These are phyloP conservation scores for Phytophthora palmivora DNA, from an alignment of 352 stramenopile genomes.

Conservation along the genomic window DNA sequence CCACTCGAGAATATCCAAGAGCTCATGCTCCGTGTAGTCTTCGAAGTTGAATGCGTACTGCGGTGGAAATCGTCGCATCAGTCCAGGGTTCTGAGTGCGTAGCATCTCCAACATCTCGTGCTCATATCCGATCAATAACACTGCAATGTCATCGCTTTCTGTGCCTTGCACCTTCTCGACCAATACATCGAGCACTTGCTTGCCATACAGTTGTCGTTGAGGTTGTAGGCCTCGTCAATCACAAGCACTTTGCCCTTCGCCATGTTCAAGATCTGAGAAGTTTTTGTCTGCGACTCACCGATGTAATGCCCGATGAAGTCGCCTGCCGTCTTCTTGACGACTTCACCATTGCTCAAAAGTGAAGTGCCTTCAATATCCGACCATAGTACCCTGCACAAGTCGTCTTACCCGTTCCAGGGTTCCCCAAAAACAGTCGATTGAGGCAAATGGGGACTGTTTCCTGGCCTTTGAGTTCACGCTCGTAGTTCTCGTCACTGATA, in stretches of 20 bases:
- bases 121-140: slow-evolving; percentile 93
- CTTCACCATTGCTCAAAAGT: slow-evolving; percentile 92
- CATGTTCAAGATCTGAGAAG: slow-evolving; percentile 78
- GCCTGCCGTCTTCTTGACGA: slow-evolving; percentile 87
- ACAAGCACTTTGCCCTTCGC: slow-evolving; percentile 92
- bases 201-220: slow-evolving; percentile 78
- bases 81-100: slow-evolving; percentile 86
- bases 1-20: slow-evolving; percentile 77
- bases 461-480: slow-evolving; percentile 75
- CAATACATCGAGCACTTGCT: slow-evolving; percentile 87
- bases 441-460: slow-evolving; percentile 63
- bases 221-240: slow-evolving; percentile 94
- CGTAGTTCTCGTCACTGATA: slow-evolving; percentile 86
- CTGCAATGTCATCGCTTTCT: slow-evolving; percentile 90
- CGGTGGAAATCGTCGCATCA: slow-evolving; percentile 86
- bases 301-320: slow-evolving; percentile 88
- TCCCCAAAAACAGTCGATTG: slow-evolving; percentile 92
- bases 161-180: slow-evolving; percentile 93
- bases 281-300: slow-evolving; percentile 91
- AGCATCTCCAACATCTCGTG: slow-evolving; percentile 93
- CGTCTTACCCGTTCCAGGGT: slow-evolving; percentile 93
- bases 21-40: slow-evolving; percentile 89
- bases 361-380: slow-evolving; percentile 84
- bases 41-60: slow-evolving; percentile 93
- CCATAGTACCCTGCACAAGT: slow-evolving; percentile 92